These are phyloP conservation scores for Microbotryum intermedium DNA, from an alignment of 1,284 basidiomycete species.

Conservation along the genomic window DNA sequence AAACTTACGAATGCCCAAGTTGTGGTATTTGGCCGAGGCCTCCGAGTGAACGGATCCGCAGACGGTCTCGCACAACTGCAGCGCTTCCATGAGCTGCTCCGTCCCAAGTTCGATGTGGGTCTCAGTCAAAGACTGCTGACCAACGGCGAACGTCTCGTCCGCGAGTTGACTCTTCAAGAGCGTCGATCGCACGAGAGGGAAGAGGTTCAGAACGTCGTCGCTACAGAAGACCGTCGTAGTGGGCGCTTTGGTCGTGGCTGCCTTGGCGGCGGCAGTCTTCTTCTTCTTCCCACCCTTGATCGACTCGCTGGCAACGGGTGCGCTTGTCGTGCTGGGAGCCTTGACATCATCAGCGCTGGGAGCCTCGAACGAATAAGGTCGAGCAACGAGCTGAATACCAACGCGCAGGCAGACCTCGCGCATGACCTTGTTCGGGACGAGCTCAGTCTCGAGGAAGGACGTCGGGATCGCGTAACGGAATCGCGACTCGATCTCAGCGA, in stretches of 20 bases:
- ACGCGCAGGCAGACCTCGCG: conserved; percentile 47
- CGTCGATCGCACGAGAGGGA: conserved; percentile 48
- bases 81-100: conserved; percentile 48
- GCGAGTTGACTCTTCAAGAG: conserved; percentile 44
- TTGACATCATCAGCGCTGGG: neutral
- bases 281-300: conserved; percentile 6
- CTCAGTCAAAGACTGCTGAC: conserved; percentile 45
- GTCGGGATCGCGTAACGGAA: conserved; percentile 46
- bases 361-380: conserved; percentile 44
- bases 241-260: conserved; percentile 20
- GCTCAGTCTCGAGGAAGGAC: conserved; percentile 41
- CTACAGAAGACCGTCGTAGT: conserved; percentile 44
- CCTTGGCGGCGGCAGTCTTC: conserved; percentile 31
- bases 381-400: conserved; percentile 49
- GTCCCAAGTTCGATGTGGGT: conserved; percentile 46
- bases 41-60: conserved; percentile 52
- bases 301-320: conserved; percentile 17
- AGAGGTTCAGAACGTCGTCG: conserved; percentile 47
- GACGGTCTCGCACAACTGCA: conserved; percentile 50
- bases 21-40: conserved; percentile 45
- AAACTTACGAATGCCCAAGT: conserved; percentile 28
- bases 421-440: conserved; percentile 35
- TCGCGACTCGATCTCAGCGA: conserved; percentile 42
- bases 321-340: conserved; percentile 11
- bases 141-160: conserved; percentile 50